phyloP scores from a whole-genome alignment of 345 rosid species.

The Euclidium syriacum region DNA sequence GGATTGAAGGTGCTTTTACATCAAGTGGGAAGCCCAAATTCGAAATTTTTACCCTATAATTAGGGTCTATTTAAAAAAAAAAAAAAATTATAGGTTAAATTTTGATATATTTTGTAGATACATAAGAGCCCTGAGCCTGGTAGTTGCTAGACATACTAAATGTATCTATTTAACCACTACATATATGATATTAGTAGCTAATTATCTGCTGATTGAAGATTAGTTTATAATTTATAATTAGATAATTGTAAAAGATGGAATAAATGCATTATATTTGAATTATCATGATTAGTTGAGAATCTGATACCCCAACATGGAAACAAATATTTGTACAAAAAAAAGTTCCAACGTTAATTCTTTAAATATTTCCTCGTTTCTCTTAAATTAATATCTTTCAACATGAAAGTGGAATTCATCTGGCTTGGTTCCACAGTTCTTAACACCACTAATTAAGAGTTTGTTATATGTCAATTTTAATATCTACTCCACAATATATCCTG shows the following conservation, averaged over 20 bases:
- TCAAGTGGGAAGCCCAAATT: too few relatives aligned
- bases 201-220: too few relatives aligned
- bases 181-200: neutral
- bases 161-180: neutral
- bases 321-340: neutral
- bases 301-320: constrained; percentile 15
- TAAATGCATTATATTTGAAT: neutral
- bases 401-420: neutral
- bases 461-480: constrained; percentile 22
- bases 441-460: constrained; percentile 21
- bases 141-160: neutral
- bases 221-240: too few relatives aligned
- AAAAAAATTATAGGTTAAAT: too few relatives aligned
- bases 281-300: neutral
- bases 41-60: too few relatives aligned
- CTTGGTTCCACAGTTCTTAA: constrained; percentile 16
- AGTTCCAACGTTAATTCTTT: neutral
- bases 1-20: too few relatives aligned
- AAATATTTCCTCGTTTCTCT: neutral
- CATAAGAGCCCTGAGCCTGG: too few relatives aligned
- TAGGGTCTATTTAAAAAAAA: too few relatives aligned
- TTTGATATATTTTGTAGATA: too few relatives aligned
- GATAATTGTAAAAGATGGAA: neutral
- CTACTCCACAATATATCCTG: constrained; percentile 19
- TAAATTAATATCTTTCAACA: neutral